Percentiles rank a stretch among this genome's conserved stretches.
phyloP scores from a whole-genome alignment of 2,329 filamentous ascomycete species.

The Acephala macrosclerotiorum region DNA sequence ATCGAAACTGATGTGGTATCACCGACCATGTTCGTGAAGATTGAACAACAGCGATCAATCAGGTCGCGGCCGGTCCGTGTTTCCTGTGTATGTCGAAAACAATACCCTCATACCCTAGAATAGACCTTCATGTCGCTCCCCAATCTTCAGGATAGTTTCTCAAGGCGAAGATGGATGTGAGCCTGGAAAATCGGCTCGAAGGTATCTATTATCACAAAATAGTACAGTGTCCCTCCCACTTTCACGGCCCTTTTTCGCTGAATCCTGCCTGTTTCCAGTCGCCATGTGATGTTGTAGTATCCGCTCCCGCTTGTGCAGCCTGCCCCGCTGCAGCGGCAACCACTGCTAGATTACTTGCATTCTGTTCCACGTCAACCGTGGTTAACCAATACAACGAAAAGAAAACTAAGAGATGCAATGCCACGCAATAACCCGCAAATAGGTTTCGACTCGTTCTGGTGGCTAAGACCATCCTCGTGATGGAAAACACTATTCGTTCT shows the following conservation, averaged over 20 bases:
- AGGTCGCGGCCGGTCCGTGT: conserved; percentile 6
- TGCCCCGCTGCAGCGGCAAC: conserved; percentile 52
- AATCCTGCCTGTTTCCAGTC: conserved; percentile 67
- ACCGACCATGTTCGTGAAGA: conserved; percentile 1
- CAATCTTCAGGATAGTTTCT: not conserved
- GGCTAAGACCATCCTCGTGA: conserved; percentile 89
- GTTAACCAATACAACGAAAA: conserved; percentile 86
- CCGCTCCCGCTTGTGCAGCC: conserved; percentile 45
- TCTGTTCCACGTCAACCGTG: conserved; percentile 67
- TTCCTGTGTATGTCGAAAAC: not conserved
- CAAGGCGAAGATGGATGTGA: conserved; percentile 2
- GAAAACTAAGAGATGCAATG: conserved; percentile 87
- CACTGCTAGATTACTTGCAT: conserved; percentile 46
- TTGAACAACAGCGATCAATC: conserved; percentile 5
- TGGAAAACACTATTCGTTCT: conserved; percentile 87
- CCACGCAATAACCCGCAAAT: conserved; percentile 91
- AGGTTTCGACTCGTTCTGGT: conserved; percentile 91
- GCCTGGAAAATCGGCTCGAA: conserved; percentile 19
- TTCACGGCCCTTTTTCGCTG: conserved; percentile 39
- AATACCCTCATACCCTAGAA: not conserved
- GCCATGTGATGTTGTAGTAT: conserved; percentile 50
- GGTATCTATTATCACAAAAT: conserved; percentile 37
- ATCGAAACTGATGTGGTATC: conserved; percentile 4
- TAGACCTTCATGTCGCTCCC: not conserved
- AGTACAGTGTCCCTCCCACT: conserved; percentile 32